phyloP scores from a whole-genome alignment of 2,329 filamentous ascomycete genomes.

The Fusarium incarnatum region DNA sequence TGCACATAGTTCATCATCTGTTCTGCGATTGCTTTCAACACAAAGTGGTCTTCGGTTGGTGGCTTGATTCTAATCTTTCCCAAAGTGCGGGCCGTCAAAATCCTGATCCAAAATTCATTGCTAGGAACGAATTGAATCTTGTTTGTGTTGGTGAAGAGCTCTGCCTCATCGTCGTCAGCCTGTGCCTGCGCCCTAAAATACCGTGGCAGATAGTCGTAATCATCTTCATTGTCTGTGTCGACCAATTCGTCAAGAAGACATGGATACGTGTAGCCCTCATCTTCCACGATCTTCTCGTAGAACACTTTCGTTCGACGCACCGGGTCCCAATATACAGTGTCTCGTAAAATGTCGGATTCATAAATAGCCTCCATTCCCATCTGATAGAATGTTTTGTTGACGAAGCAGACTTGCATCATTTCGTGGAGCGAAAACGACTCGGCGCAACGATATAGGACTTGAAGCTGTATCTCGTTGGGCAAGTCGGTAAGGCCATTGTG shows the following conservation, averaged over 20 bases:
- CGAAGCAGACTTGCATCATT: neutral
- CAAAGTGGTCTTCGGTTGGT: neutral
- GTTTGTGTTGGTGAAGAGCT: accelerated
- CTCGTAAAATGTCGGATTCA: neutral
- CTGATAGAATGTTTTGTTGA: neutral
- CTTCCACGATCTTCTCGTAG: neutral
- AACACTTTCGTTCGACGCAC: neutral
- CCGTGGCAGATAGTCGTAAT: neutral
- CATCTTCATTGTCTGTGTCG: neutral
- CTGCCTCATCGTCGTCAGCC: accelerated
- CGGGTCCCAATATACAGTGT: slow-evolving; percentile 6
- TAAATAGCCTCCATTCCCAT: neutral
- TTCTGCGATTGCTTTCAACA: neutral
- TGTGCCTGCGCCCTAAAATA: neutral
- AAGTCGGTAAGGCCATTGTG: accelerated
- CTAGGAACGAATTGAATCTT: neutral
- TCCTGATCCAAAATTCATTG: neutral
- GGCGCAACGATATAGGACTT: neutral
- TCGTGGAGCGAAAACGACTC: neutral
- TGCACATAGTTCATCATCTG: neutral
- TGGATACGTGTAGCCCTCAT: neutral
- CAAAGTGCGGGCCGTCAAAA: neutral
- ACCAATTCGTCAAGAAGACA: neutral
- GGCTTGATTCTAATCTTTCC: neutral
- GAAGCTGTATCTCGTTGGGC: slow-evolving; percentile 3